These are phyloP conservation scores for Scenedesmus sp. DNA, from an alignment of 163 green algal species.

Conservation along the genomic window DNA sequence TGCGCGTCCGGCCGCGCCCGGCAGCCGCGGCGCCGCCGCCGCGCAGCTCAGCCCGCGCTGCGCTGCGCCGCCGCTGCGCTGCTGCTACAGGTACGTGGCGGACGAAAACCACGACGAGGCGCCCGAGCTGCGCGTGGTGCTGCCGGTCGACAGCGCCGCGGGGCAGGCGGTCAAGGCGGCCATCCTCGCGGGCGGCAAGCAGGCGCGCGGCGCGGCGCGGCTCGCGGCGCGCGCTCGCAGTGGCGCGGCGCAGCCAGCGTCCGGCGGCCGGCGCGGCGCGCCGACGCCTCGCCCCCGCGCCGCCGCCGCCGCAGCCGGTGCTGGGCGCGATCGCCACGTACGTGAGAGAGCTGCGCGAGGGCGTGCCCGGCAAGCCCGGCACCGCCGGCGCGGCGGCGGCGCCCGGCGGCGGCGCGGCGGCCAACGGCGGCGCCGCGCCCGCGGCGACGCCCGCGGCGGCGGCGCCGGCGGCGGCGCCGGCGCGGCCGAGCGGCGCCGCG, in stretches of 20 bases:
- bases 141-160: conserved; percentile 34
- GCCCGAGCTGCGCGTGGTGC: conserved; percentile 77
- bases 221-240: too few species aligned
- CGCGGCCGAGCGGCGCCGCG: conserved; percentile 7
- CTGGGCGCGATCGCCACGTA: conserved; percentile 61
- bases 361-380: conserved; percentile 56
- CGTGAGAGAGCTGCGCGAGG: conserved; percentile 79
- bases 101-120: conserved; percentile 97
- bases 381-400: background rate
- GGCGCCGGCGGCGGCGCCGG: background rate
- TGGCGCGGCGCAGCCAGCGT: background rate
- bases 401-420: background rate
- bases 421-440: background rate
- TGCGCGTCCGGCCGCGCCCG: too few species aligned
- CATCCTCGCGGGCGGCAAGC: conserved; percentile 58
- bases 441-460: conserved; percentile 31
- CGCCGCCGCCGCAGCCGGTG: conserved; percentile 52
- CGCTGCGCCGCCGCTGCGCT: too few species aligned
- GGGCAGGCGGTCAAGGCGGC: conserved; percentile 56
- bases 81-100: too few species aligned
- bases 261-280: background rate
- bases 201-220: too few species aligned
- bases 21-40: too few species aligned
- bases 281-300: background rate
- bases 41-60: too few species aligned